These are phyloP conservation scores for Daldinia vernicosa DNA, from an alignment of 495 filamentous ascomycete genomes.

Conservation along the genomic window DNA sequence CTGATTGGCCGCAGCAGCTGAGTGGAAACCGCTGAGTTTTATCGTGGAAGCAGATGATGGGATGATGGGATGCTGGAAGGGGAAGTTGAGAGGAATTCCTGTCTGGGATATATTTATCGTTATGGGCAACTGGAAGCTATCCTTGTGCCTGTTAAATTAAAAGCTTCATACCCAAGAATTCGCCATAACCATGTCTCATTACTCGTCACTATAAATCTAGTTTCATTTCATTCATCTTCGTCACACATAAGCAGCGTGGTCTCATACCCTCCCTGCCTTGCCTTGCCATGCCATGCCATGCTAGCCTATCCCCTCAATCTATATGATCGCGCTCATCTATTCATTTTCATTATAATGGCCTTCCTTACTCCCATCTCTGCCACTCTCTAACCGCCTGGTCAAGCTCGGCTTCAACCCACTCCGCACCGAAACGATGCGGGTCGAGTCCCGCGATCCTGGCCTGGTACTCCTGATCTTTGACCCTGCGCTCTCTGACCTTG, in stretches of 20 bases:
- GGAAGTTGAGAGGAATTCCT: too few species aligned
- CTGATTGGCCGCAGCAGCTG: conserved; percentile 56
- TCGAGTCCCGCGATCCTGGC: conserved; percentile 45
- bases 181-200: conserved; percentile 31
- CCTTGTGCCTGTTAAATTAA: neutral
- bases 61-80: neutral
- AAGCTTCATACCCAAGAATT: neutral
- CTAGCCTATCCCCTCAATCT: conserved; percentile 2
- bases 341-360: conserved; percentile 3
- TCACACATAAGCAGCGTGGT: conserved; percentile 24
- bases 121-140: neutral
- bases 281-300: neutral
- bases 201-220: conserved; percentile 23
- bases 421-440: conserved; percentile 55
- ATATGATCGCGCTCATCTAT: conserved; percentile 1
- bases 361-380: conserved; percentile 63
- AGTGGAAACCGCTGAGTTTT: conserved; percentile 45
- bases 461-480: conserved; percentile 47
- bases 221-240: conserved; percentile 1
- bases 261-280: conserved; percentile 14
- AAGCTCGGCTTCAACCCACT: conserved; percentile 59
- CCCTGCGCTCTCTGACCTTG: conserved; percentile 57
- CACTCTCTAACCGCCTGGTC: conserved; percentile 62
- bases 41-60: too few species aligned
- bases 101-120: neutral